phyloP scores from a whole-genome alignment of 371 early-diverging fungal species.

The Lichtheimia ornata region DNA sequence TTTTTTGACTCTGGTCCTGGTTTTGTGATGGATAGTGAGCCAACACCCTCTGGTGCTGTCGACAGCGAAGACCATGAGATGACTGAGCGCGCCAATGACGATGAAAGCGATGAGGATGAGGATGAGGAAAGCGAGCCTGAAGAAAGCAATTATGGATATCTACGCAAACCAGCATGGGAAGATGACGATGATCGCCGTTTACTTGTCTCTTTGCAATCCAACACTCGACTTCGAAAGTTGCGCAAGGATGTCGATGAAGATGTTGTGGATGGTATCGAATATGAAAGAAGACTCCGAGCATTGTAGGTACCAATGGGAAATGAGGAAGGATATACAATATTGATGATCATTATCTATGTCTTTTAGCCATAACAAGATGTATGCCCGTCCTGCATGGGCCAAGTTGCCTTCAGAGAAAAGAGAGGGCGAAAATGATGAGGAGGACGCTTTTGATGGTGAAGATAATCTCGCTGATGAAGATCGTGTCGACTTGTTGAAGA shows the following conservation, averaged over 20 bases:
- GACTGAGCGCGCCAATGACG: not conserved
- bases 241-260: slow-evolving; percentile 75
- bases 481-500: slow-evolving; percentile 47
- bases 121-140: slow-evolving; percentile 26
- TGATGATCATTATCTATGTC: not conserved
- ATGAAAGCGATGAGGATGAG: slow-evolving; percentile 22
- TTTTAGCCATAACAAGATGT: slow-evolving; percentile 53
- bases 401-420: slow-evolving; percentile 44
- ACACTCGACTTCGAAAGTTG: slow-evolving; percentile 76
- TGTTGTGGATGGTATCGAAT: slow-evolving; percentile 73
- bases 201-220: slow-evolving; percentile 65
- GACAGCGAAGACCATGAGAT: slow-evolving; percentile 21
- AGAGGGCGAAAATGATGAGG: slow-evolving; percentile 3
- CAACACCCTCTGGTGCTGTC: slow-evolving; percentile 28
- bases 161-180: slow-evolving; percentile 68
- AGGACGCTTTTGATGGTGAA: slow-evolving; percentile 27
- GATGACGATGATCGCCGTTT: slow-evolving; percentile 75
- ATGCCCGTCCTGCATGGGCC: slow-evolving; percentile 92
- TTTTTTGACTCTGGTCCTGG: slow-evolving; percentile 50
- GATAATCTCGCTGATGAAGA: slow-evolving; percentile 46
- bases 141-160: slow-evolving; percentile 19
- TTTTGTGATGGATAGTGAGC: slow-evolving; percentile 23
- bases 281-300: slow-evolving; percentile 76
- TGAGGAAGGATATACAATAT: not conserved
- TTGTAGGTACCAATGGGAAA: slow-evolving; percentile 60